Percentiles rank a stretch among this genome's conserved stretches.
These are phyloP conservation scores for Gastrodia elata DNA, from an alignment of 106 monocot species.

Conservation along the genomic window DNA sequence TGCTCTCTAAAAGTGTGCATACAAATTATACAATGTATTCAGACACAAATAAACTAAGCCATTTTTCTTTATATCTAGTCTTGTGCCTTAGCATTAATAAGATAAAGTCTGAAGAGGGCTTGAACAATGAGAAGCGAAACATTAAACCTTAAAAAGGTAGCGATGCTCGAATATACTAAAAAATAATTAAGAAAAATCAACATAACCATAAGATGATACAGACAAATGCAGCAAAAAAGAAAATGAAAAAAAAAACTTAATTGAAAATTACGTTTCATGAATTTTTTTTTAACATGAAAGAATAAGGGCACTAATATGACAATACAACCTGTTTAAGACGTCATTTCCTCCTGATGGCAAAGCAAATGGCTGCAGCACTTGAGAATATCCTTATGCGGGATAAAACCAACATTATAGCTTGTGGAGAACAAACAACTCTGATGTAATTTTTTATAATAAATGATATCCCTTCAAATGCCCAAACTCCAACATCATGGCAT, in stretches of 20 bases:
- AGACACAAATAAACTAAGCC: no score
- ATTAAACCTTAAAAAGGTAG: background rate
- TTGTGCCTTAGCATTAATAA: no score
- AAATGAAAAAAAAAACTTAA: background rate
- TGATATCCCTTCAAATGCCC: conserved; percentile 78
- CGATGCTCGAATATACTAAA: no score
- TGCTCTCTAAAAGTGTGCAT: background rate
- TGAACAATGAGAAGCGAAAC: no score
- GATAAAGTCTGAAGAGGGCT: no score
- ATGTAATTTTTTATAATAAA: conserved; percentile 75
- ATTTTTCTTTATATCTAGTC: no score
- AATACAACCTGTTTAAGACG: conserved; percentile 64
- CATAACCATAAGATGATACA: background rate
- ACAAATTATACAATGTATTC: background rate
- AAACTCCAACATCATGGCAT: conserved; percentile 95
- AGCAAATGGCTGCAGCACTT: conserved; percentile 89
- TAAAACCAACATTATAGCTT: conserved; percentile 83
- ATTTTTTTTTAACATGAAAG: background rate
- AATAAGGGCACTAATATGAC: background rate
- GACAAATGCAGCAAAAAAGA: background rate
- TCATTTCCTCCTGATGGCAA: conserved; percentile 87
- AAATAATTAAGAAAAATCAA: no score
- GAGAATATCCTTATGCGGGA: conserved; percentile 90
- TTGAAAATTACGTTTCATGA: background rate
- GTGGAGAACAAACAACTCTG: conserved; percentile 82